These are phyloP conservation scores for Aspergillus thermomutatus DNA, from an alignment of 2,329 filamentous ascomycete genomes.

Conservation along the genomic window DNA sequence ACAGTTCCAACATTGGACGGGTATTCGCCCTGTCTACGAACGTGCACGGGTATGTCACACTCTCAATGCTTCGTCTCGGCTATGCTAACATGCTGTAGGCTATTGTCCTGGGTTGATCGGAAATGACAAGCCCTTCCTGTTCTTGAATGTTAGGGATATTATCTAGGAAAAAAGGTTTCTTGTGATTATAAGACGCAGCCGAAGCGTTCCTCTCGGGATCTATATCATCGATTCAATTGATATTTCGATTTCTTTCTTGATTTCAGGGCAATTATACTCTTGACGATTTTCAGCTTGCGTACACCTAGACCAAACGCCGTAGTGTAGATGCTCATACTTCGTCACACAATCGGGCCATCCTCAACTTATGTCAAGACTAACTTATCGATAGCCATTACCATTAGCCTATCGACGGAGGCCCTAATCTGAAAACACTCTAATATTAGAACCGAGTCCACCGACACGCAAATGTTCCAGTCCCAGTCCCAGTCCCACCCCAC, in stretches of 20 bases:
- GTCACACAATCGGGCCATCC: neutral
- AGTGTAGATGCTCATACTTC: neutral
- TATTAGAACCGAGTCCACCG: too few relatives aligned
- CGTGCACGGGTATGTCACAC: constrained; percentile 55
- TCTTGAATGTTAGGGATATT: neutral
- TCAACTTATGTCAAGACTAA: neutral
- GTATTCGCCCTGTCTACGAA: constrained; percentile 68
- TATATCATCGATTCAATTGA: neutral
- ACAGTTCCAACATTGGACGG: constrained; percentile 81
- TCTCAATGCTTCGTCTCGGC: neutral
- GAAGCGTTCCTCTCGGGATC: neutral
- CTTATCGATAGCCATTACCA: neutral
- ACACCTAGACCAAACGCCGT: neutral
- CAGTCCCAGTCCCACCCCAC: neutral
- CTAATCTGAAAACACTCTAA: neutral
- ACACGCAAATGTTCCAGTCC: too few relatives aligned
- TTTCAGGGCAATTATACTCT: too few relatives aligned
- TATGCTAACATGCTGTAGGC: constrained; percentile 1
- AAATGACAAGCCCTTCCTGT: constrained; percentile 23
- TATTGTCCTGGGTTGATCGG: neutral
- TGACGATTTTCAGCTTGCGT: too few relatives aligned
- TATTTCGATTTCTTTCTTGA: too few relatives aligned
- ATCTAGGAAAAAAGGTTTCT: neutral
- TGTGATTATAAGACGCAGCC: neutral
- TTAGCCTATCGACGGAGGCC: too few relatives aligned